Base-by-base conservation (phyloP, 768 basidiomycete genomes). In the Pulveroboletus sp. region DNA sequence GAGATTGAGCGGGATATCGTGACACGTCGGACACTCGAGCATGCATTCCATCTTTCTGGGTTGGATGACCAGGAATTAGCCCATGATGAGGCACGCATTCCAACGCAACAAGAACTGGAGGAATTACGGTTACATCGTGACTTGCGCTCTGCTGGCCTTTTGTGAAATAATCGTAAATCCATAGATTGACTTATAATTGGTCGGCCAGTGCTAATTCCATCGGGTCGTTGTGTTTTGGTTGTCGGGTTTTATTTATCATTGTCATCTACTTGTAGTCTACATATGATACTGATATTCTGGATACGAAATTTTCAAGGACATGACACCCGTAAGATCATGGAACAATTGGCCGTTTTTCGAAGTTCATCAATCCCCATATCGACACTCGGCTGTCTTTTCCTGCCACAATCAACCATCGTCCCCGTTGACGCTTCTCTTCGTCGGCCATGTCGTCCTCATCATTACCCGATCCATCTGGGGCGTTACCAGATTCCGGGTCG, bases 331-430 rank as follows among this genome's bases (percentile, higher is more conserved):
- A 38, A 27, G 5, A 11, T 32, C 5, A 40, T 35, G 12, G 55
- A 3, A 27, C 21, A 3, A 32, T 9, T 8, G 41, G 21, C 8
- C 24, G 27, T 18, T 52, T 60, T n/a, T 57, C 59, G n/a, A 61
- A 58, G 47, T 63, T 75, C 35, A 81, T 81, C 47, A 85, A 61
- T 39, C 75, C 69, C 91, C 91, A 93, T 24, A 93, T 71, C 1
- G 82, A 81, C 1, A 91, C 74, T 27, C 87, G 76, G 38, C 70
- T 73, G 58, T 92, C 89, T 64, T 85, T 85, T 2, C 80, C 78
- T 11, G 80, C 86, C 8, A 68, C 76, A 4, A 80, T 69, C 30
- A 90, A 62, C 89, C 89, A 91, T 28, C 78, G 68, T n/a, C 63
- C 68, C 50, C 78, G 71, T 35, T 69, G 70, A 12, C 63, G 62